Evolutionary conservation across 441 rosid genomes (phyloP), one percentile per base, ranked within the genome.

Genomic region (Gossypium schwendimanii): DNA sequence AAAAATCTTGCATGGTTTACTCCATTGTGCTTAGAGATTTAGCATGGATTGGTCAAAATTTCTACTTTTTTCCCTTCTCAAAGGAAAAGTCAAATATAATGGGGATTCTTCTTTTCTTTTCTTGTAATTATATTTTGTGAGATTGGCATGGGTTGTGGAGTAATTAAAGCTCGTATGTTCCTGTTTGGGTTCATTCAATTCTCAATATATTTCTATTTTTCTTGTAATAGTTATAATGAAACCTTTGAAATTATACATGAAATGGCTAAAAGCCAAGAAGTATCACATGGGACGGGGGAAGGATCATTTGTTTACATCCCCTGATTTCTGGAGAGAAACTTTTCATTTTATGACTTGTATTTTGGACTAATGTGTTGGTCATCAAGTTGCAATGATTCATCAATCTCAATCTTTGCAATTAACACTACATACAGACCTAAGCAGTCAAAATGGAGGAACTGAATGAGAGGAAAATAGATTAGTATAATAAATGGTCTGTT

Each of bases 401-500:
- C 14, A 3, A 44, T 2, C 4, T 10, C 47, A 44, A 10, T 9
- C 47, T 11, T 44, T 44, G 12, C n/a, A 49, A 49, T n/a, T 5
- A 49, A 14, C 33, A 28, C 33, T 28, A 4, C 33, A 28, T 4
- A 45, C 14, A 21, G 14, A 14, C 55, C 47, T 15, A 28, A 45
- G 5, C 53, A 20, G 20, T 61, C 6, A 28, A 60, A 39, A 7
- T 8, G 24, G 24, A 7, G 17, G 53, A 64, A 20, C 6, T 41
- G 50, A 63, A 18, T n/a, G 8, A 3, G 7, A 15, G 18, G 11
- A 53, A 54, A 54, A 8, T n/a, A 11, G 44, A 1, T 20, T 63
- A 21, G 31, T 44, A 64, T 20, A 65, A 45, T 65, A 23, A 65
- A 65, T 65, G 55, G 33, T 65, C 36, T 45, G 70, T 70, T 70